Evolutionary conservation across 1,284 basidiomycete species (phyloP).

Genomic region (Testicularia cyperi): DNA sequence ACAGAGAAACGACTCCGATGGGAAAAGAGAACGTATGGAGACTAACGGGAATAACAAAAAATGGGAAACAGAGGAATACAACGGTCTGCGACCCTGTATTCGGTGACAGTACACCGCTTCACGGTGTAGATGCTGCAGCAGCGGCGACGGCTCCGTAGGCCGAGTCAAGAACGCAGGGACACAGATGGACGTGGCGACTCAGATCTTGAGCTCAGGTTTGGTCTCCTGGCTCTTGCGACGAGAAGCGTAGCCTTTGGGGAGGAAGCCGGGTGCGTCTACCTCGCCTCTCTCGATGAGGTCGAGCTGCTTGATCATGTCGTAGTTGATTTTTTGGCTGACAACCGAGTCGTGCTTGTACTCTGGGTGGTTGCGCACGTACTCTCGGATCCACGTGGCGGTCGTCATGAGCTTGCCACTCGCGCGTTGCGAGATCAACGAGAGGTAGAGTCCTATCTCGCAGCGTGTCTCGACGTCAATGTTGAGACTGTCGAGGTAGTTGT

Average conservation of each 20-base stretch:
- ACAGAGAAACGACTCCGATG: too few relatives aligned
- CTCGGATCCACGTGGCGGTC: slow-evolving; percentile 87
- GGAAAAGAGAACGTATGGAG: too few relatives aligned
- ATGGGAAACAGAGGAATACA: too few relatives aligned
- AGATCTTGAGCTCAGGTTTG: slow-evolving; percentile 21
- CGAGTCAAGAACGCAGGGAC: too few relatives aligned
- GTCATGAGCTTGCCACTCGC: slow-evolving; percentile 89
- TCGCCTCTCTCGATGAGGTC: slow-evolving; percentile 71
- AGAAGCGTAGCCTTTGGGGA: slow-evolving; percentile 52
- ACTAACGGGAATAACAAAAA: too few relatives aligned
- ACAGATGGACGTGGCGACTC: too few relatives aligned
- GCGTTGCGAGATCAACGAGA: slow-evolving; percentile 63
- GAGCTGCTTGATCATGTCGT: slow-evolving; percentile 85
- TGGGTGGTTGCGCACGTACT: slow-evolving; percentile 86
- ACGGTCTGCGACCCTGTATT: too few relatives aligned
- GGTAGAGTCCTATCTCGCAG: slow-evolving; percentile 67
- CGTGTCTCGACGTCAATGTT: slow-evolving; percentile 73
- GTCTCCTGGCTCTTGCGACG: slow-evolving; percentile 34
- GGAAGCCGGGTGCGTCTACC: slow-evolving; percentile 51
- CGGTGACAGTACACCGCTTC: too few relatives aligned
- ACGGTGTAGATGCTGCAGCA: too few relatives aligned
- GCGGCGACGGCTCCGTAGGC: too few relatives aligned
- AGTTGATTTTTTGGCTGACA: slow-evolving; percentile 86
- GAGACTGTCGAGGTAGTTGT: slow-evolving; percentile 82
- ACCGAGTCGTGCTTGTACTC: slow-evolving; percentile 87